phyloP scores from a whole-genome alignment of 495 filamentous ascomycete species.

The Tuber melanosporum region DNA sequence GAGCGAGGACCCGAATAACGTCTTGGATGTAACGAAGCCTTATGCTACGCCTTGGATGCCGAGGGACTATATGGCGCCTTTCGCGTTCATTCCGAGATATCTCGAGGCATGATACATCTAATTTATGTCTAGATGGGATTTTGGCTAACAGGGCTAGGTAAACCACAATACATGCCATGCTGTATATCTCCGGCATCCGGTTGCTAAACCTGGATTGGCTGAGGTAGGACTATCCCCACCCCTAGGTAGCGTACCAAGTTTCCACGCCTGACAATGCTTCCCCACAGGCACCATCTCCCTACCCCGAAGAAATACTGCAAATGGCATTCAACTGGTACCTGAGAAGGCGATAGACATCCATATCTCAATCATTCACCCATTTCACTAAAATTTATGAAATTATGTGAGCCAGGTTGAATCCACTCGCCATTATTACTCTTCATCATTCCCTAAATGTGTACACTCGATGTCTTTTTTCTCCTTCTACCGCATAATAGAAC shows the following conservation, averaged over 20 bases:
- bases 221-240: conserved; percentile 50
- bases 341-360: conserved; percentile 59
- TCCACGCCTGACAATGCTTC: conserved; percentile 12
- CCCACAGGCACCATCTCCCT: conserved; percentile 66
- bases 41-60: conserved; percentile 89
- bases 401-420: neutral
- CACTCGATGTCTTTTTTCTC: conserved; percentile 7
- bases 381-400: neutral
- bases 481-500: conserved; percentile 24
- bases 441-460: neutral
- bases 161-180: conserved; percentile 93
- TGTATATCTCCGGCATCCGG: conserved; percentile 91
- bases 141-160: conserved; percentile 43
- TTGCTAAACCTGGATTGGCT: conserved; percentile 75
- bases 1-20: conserved; percentile 54
- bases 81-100: conserved; percentile 91
- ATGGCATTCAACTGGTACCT: conserved; percentile 93
- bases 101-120: conserved; percentile 55
- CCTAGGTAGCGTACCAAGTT: neutral
- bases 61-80: conserved; percentile 78
- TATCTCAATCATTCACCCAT: conserved; percentile 16
- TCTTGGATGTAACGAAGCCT: conserved; percentile 66
- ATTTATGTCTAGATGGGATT: neutral
- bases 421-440: neutral
- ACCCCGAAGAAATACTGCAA: conserved; percentile 55